phyloP scores from a whole-genome alignment of 2,329 filamentous ascomycete species.

The Didymella exigua region DNA sequence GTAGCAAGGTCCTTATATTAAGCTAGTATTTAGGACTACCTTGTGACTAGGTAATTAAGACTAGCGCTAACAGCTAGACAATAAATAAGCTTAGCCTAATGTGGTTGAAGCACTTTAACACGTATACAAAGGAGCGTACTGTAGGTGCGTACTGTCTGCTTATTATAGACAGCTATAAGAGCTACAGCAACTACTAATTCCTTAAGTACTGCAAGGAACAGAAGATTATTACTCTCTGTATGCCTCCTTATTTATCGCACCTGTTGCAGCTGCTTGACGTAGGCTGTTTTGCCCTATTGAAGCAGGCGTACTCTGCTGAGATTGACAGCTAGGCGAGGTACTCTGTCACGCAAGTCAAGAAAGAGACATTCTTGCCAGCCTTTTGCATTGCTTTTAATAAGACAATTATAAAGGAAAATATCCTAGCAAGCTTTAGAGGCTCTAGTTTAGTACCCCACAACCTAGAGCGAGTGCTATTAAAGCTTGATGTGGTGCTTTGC shows the following conservation, averaged over 20 bases:
- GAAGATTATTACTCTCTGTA: slow-evolving; percentile 2
- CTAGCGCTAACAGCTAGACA: background rate
- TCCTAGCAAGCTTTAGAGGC: background rate
- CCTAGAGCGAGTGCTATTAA: background rate
- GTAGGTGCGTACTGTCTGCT: slow-evolving; percentile 5
- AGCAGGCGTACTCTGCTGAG: background rate
- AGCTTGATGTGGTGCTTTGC: background rate
- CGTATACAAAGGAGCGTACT: background rate
- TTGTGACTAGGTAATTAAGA: background rate
- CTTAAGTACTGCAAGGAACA: slow-evolving; percentile 6
- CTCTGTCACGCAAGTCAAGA: background rate
- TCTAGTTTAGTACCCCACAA: background rate
- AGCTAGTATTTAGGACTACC: background rate
- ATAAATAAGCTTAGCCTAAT: background rate
- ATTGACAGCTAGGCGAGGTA: background rate
- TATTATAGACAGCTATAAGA: slow-evolving; percentile 12
- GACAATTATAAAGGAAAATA: background rate
- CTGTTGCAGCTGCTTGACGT: background rate
- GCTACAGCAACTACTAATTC: slow-evolving; percentile 5
- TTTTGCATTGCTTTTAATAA: background rate
- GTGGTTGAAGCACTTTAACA: background rate
- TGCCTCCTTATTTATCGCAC: background rate
- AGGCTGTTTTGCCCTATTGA: no score
- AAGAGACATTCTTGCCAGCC: background rate
- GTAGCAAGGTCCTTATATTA: background rate